Evolutionary conservation across 257 asterid species (phyloP), one percentile per base, ranked within the genome.

Genomic region (Nicotiana otophora): DNA sequence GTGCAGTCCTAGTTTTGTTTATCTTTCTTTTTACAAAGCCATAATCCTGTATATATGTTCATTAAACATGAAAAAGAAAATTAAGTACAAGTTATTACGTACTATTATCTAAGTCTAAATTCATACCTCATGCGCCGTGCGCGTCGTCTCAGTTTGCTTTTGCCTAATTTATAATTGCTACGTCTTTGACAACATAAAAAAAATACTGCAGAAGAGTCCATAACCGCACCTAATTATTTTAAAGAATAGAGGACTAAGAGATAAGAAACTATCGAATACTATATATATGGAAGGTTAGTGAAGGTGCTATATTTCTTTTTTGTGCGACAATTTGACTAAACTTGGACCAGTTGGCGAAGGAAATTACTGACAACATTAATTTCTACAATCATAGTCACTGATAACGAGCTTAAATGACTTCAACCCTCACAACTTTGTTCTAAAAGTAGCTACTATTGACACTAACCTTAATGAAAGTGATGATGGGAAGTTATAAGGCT

Each of bases 281-380:
- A 70, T 70, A 70, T 42, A 70, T 70, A 70, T 70, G 58, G n/a
- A 70, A 70, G 15, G 34, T n/a, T n/a, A 70, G 33, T 57, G n/a
- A n/a, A 39, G 77, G 20, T 10, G n/a, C 20, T 39, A 42, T 70
- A 33, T 39, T 39, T 28, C 1, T 36, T 39, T 20, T 68, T 20
- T 70, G 58, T 19, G 57, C n/a, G 58, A 42, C 20, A 39, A 70
- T 6, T 4, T 42, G 58, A 42, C 33, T 42, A 20, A 33, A 11
- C 33, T 34, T 39, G 39, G 77, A n/a, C 30, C 55, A 69, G 10
- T 36, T n/a, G 55, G 19, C 4, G 0, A 42, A 70, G 78, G n/a
- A 69, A 39, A 39, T 2, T 39, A n/a, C 58, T 39, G 78, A 36
- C n/a, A 69, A n/a, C n/a, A n/a, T n/a, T n/a, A n/a, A n/a, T n/a